These are phyloP conservation scores for Coniferiporia weirii DNA, from an alignment of 1,284 basidiomycete genomes.

Conservation along the genomic window DNA sequence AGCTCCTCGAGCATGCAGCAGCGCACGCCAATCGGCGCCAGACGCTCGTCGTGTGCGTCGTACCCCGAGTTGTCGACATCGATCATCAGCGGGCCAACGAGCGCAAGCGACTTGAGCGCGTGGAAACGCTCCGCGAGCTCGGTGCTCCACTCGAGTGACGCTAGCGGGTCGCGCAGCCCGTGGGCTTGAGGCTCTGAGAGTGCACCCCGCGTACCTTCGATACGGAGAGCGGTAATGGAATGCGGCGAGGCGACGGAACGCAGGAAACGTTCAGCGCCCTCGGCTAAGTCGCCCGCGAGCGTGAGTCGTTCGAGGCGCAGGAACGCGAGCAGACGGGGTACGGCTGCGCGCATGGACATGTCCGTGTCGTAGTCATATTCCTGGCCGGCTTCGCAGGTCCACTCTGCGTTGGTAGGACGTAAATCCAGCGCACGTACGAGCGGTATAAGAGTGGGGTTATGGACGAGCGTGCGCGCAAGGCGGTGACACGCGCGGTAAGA, in stretches of 20 bases:
- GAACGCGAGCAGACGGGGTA: conserved; percentile 40
- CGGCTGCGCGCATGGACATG: conserved; percentile 25
- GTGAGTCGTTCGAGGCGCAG: conserved; percentile 36
- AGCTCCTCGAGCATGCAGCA: conserved; percentile 22
- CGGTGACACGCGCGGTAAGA: conserved; percentile 38
- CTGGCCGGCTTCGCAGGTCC: background rate
- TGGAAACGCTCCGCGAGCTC: conserved; percentile 8
- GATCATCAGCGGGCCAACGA: conserved; percentile 4
- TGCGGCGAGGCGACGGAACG: conserved; percentile 36
- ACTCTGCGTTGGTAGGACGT: conserved; percentile 27
- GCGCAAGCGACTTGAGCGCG: background rate
- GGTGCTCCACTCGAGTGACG: conserved; percentile 5
- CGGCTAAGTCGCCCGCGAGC: conserved; percentile 43
- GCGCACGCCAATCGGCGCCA: background rate
- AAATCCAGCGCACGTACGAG: conserved; percentile 42
- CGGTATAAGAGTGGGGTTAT: conserved; percentile 31
- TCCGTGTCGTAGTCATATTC: conserved; percentile 17
- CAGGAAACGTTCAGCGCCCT: conserved; percentile 43
- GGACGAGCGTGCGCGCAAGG: conserved; percentile 38
- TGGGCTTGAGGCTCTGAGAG: background rate
- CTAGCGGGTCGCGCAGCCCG: background rate
- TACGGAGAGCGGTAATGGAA: conserved; percentile 37
- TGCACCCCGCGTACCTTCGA: conserved; percentile 24
- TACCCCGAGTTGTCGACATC: conserved; percentile 6
- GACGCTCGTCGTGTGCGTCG: background rate